A percentile compares a stretch with the other conserved stretches of the same genome.
These are phyloP conservation scores for Houttuynia cordata DNA, from an alignment of 164 flowering plant species.

Conservation along the genomic window DNA sequence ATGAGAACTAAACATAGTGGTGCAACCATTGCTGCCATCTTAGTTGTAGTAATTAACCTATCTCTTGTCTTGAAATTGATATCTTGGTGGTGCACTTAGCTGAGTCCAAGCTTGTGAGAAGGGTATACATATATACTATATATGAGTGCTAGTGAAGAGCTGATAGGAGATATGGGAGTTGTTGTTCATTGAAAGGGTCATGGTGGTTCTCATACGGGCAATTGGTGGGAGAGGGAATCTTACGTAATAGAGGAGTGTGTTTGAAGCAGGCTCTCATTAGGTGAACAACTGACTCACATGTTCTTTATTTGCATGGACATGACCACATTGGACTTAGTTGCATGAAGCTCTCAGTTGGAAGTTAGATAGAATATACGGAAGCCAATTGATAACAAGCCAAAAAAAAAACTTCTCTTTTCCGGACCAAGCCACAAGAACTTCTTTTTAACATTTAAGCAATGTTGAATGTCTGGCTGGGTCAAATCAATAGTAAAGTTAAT, in stretches of 20 bases:
- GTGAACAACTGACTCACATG: slow-evolving; percentile 2
- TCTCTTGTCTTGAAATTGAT: too few relatives aligned
- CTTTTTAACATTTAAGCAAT: too few relatives aligned
- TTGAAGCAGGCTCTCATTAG: slow-evolving; percentile 6
- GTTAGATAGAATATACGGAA: too few relatives aligned
- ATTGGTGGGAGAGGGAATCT: not conserved
- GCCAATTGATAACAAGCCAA: not conserved
- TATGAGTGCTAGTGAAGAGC: not conserved
- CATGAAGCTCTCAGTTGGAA: not conserved
- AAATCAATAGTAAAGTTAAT: too few relatives aligned
- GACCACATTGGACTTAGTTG: not conserved
- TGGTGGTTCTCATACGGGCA: slow-evolving; percentile 3
- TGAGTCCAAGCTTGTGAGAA: not conserved
- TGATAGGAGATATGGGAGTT: not conserved
- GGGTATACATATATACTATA: slow-evolving; percentile 2
- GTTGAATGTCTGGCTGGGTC: too few relatives aligned
- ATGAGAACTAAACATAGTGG: slow-evolving; percentile 14
- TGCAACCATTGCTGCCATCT: slow-evolving; percentile 21
- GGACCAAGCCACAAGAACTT: too few relatives aligned
- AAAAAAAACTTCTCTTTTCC: not conserved
- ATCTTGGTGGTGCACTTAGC: not conserved
- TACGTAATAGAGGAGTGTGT: slow-evolving; percentile 2
- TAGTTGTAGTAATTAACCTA: not conserved
- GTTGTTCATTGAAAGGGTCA: not conserved
- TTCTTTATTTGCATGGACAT: slow-evolving; percentile 1